Evolutionary conservation across 2,329 filamentous ascomycete genomes (phyloP), one percentile per base, ranked within the genome.

Genomic region (Nemania abortiva): DNA sequence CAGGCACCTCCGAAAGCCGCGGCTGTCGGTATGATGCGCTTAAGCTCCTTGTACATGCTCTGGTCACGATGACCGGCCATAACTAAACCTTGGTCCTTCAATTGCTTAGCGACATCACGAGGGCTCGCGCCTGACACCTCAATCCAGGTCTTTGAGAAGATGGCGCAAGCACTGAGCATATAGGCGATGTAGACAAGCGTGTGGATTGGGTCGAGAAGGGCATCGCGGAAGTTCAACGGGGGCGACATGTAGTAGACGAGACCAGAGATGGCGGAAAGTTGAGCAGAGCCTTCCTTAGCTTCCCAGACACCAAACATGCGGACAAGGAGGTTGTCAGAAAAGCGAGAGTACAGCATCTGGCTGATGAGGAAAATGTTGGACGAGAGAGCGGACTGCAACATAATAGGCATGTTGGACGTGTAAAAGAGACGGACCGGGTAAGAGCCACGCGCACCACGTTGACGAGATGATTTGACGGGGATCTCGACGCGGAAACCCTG

Each of bases 71-170:
- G 96, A 80, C 96, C 96, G 79, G 96, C 95, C 97, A 99, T 99
- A 76, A 99, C 95, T 68, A 99, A 91, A 81, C 96, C 96, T 85
- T 99, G 96, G 80, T 99, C 97, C 91, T 99, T 99, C 82, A 99
- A 91, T 86, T 98, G 96, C 90, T 99, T 99, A 79, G 96, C 96
- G 75, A 99, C 97, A 80, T 99, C 96, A 79, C 96, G 93, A 70
- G 96, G 97, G 86, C 94, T 95, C 72, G 95, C 98, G 79, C 96
- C 97, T 47, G 96, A 98, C 74, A 99, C 96, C 85, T 99, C 96
- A 78, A 99, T 99, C 96, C 96, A 99, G 63, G 97, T 99, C 93
- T 99, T 99, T 84, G 95, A 98, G 89, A 99, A 99, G 82, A 98
- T 90, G 70, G 95, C 95, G 81, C 96, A 99, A 75, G 97, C 97